Percentiles rank a stretch among this genome's conserved stretches.
Evolutionary conservation across 495 filamentous ascomycete species (phyloP).

Genomic region (Aspergillus leporis): DNA sequence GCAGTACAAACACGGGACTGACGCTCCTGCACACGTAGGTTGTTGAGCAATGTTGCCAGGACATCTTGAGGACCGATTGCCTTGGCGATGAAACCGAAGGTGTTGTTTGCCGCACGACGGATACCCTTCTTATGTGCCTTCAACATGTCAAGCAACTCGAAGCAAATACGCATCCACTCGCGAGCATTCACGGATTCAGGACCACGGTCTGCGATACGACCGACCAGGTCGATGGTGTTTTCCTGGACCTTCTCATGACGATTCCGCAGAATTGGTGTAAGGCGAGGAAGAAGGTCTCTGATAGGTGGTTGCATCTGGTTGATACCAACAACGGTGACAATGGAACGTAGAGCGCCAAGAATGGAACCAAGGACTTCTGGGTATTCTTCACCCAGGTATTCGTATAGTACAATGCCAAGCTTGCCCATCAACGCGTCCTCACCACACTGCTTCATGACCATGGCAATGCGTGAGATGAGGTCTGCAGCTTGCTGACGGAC

Average conservation of each 20-base stretch:
- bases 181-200: constrained; percentile 93
- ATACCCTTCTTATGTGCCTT: constrained; percentile 99
- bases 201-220: constrained; percentile 96
- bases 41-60: constrained; percentile 91
- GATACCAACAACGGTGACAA: constrained; percentile 98
- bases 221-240: constrained; percentile 98
- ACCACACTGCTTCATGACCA: constrained; percentile 98
- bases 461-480: constrained; percentile 91
- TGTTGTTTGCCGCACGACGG: constrained; percentile 98
- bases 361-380: constrained; percentile 98
- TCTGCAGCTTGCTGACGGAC: constrained; percentile 97
- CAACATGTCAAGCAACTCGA: constrained; percentile 98
- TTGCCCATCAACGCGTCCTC: constrained; percentile 96
- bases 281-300: constrained; percentile 89
- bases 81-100: constrained; percentile 99
- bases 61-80: constrained; percentile 99
- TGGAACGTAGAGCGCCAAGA: constrained; percentile 88
- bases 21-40: constrained; percentile 94
- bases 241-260: constrained; percentile 99
- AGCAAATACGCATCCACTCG: constrained; percentile 99
- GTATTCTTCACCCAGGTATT: constrained; percentile 98
- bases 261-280: constrained; percentile 96
- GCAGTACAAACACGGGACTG: constrained; percentile 98
- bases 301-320: constrained; percentile 99
- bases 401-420: constrained; percentile 93